These are phyloP conservation scores for Hymenoscyphus linearis DNA, from an alignment of 2,329 filamentous ascomycete genomes.

Conservation along the genomic window DNA sequence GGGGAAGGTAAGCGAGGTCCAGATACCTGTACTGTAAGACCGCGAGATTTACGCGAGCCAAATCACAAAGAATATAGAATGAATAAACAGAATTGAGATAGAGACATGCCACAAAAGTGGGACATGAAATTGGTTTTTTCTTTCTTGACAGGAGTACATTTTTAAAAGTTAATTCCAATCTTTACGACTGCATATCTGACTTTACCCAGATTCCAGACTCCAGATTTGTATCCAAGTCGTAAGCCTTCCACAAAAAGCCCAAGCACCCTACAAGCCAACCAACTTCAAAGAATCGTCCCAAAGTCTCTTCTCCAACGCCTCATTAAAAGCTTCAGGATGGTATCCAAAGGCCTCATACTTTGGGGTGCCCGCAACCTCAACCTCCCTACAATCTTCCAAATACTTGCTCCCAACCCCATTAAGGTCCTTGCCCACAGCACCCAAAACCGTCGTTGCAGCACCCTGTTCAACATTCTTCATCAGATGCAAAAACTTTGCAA, in stretches of 20 bases:
- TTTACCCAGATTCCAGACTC: neutral
- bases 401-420: constrained; percentile 44
- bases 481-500: constrained; percentile 21
- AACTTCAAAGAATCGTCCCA: constrained; percentile 9
- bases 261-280: constrained; percentile 1
- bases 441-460: constrained; percentile 39
- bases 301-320: neutral
- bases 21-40: no score
- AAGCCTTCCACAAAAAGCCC: neutral
- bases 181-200: no score
- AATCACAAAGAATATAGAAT: no score
- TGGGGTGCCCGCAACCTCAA: neutral
- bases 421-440: constrained; percentile 27
- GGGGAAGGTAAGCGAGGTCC: no score
- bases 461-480: constrained; percentile 29
- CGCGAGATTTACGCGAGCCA: no score
- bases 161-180: no score
- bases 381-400: constrained; percentile 31
- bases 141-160: no score
- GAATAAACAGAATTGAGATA: no score
- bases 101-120: no score
- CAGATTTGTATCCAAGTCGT: neutral
- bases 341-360: neutral
- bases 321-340: constrained; percentile 5
- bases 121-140: no score